A percentile compares a stretch with the other conserved stretches of the same genome.
Evolutionary conservation across 148 eudicot species (phyloP).

Genomic region (Rheum nobile): DNA sequence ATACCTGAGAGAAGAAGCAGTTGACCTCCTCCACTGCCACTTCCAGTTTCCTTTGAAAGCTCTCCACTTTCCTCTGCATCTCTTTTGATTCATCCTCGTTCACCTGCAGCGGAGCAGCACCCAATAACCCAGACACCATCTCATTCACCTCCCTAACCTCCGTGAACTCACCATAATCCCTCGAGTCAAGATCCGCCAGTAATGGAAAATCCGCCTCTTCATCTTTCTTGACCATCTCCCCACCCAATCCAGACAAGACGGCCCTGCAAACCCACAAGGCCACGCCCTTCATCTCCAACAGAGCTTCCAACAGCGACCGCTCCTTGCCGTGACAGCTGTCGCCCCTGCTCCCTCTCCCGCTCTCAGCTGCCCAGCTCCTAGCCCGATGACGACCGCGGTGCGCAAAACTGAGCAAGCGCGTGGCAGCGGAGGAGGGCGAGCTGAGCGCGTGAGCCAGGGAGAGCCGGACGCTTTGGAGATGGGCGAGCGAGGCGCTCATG

Average conservation of each 20-base stretch:
- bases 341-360: background rate
- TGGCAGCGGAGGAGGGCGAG: constrained; percentile 7
- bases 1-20: background rate
- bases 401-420: constrained; percentile 9
- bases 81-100: background rate
- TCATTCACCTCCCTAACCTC: constrained; percentile 44
- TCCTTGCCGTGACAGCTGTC: constrained; percentile 14
- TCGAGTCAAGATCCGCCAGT: constrained; percentile 15
- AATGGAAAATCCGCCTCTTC: constrained; percentile 11
- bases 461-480: constrained; percentile 31
- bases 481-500: constrained; percentile 33
- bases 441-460: constrained; percentile 30
- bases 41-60: background rate
- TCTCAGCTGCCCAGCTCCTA: constrained; percentile 4
- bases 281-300: constrained; percentile 28
- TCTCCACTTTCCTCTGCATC: background rate
- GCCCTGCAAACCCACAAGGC: constrained; percentile 30
- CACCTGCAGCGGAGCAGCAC: background rate
- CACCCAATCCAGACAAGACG: constrained; percentile 30
- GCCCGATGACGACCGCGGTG: background rate
- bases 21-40: background rate
- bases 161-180: constrained; percentile 12
- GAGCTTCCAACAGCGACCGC: constrained; percentile 29
- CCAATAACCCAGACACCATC: constrained; percentile 12
- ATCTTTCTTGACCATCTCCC: constrained; percentile 6